Base-by-base conservation (phyloP, 2,329 filamentous ascomycete genomes). In the Aspergillus aculeatus region DNA sequence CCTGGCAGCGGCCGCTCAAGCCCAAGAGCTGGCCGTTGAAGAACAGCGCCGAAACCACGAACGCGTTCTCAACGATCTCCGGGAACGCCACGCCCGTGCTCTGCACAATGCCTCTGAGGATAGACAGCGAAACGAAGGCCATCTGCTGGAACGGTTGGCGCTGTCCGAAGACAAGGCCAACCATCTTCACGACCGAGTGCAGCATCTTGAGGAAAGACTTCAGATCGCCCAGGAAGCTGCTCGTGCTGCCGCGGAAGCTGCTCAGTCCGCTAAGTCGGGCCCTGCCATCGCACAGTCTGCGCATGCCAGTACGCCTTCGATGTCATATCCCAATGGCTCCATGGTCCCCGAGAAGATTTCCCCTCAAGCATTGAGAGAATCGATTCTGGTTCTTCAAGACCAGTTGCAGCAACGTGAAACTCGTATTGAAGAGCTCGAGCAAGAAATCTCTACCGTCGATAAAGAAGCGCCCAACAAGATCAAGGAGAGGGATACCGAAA, bases 341-440 rank as follows among this genome's bases (percentile, higher is more conserved):
- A 82, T 84, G 23, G 77, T 87, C 4, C 90, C 91, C 0, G 92
- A 95, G 74, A 96, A 90, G 81, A 91, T 97, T 59, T 97, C 94
- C 2, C 91, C 93, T 0, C 94, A 98, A 76, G 95, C 95, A 6
- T 84, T 99, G 32, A 89, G 95, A 31, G 95, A 99, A 77, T 96
- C 93, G 0, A 97, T 99, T 71, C 88, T 96, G 77, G 95, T 97
- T 19, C 82, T 99, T 26, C 95, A 99, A 77, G 94, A 98, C 75
- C 95, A 99, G 75, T 84, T 99, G 6, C 95, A 98, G 75, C 92
- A 95, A 68, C 92, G 95, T 56, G 95, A 99, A 78, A 85, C 89
- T 61, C 88, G 87, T 44, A 96, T 98, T 66, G 95, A 99, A 73
- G 86, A 89, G 63, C 87, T 98, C 12, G 91, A 96, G 76, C 84